Evolutionary conservation across 148 eudicot species (phyloP).

Genomic region (Rhododendron ovatum): DNA sequence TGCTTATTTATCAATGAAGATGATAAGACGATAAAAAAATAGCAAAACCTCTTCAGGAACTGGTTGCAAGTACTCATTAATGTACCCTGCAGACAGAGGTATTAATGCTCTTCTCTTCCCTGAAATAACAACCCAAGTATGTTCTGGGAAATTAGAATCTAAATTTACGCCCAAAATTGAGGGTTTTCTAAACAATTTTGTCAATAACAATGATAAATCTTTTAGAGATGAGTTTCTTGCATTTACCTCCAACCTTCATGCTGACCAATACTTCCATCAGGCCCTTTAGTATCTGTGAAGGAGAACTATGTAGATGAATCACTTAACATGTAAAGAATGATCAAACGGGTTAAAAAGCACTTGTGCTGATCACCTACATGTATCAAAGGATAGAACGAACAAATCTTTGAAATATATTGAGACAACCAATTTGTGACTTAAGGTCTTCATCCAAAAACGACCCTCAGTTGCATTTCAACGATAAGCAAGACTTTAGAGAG

Average conservation of each 20-base stretch:
- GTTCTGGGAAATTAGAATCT: background rate
- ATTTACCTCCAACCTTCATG: constrained; percentile 91
- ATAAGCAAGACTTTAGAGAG: background rate
- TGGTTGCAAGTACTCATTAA: constrained; percentile 65
- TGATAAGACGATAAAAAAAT: background rate
- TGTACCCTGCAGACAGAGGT: constrained; percentile 80
- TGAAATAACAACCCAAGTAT: constrained; percentile 27
- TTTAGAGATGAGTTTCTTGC: background rate
- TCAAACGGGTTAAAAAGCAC: background rate
- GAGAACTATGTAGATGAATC: constrained; percentile 11
- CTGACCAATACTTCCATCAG: constrained; percentile 82
- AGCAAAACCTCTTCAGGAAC: constrained; percentile 78
- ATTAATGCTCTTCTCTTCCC: constrained; percentile 93
- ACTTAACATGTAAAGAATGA: background rate
- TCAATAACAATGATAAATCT: background rate
- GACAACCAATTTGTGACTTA: background rate
- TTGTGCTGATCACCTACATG: background rate
- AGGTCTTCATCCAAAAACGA: background rate
- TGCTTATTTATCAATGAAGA: background rate
- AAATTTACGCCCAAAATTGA: background rate
- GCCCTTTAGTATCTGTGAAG: constrained; percentile 76
- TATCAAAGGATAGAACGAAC: background rate
- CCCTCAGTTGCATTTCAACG: background rate
- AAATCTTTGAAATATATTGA: background rate
- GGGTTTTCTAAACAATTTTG: background rate